phyloP scores from a whole-genome alignment of 225 moss, liverwort and hornwort genomes.

The Antitrichia curtipendula region DNA sequence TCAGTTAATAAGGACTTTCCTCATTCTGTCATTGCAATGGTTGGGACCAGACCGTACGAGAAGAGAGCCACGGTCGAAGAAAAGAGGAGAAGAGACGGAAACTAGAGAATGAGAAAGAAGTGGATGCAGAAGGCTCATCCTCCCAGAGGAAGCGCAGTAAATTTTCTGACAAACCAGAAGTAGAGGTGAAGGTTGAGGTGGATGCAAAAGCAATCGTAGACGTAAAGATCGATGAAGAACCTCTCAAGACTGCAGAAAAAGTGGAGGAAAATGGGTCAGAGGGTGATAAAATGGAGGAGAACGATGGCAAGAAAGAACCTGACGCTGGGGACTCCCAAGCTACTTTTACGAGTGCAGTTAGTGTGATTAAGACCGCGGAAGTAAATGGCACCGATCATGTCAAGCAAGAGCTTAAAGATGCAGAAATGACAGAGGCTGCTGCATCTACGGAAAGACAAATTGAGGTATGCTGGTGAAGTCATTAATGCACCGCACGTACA shows the following conservation, averaged over 20 bases:
- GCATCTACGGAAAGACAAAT: conserved; percentile 35
- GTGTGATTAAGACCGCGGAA: conserved; percentile 15
- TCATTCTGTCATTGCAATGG: neutral
- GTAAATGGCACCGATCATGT: conserved; percentile 19
- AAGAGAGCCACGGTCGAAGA: conserved; percentile 37
- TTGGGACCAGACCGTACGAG: conserved; percentile 50
- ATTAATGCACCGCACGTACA: neutral
- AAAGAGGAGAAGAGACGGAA: conserved; percentile 79
- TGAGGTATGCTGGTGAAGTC: conserved; percentile 26
- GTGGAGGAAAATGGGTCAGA: conserved; percentile 40
- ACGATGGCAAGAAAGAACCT: conserved; percentile 15
- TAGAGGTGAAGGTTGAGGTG: conserved; percentile 51
- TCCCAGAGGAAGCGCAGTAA: conserved; percentile 83
- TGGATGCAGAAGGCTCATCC: conserved; percentile 73
- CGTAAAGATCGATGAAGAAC: conserved; percentile 16
- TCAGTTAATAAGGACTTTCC: neutral
- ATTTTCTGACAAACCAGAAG: conserved; percentile 76
- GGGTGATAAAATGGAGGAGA: conserved; percentile 25
- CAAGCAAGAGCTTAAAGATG: conserved; percentile 53
- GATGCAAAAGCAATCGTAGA: conserved; percentile 23
- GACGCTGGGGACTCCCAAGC: conserved; percentile 9
- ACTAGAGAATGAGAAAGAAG: conserved; percentile 54
- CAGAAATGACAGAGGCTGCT: conserved; percentile 64
- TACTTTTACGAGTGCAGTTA: conserved; percentile 17
- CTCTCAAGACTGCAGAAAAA: conserved; percentile 20